Conservation (phyloP, 2,329 filamentous ascomycete species). For the Hypoxylon sp. region DNA sequence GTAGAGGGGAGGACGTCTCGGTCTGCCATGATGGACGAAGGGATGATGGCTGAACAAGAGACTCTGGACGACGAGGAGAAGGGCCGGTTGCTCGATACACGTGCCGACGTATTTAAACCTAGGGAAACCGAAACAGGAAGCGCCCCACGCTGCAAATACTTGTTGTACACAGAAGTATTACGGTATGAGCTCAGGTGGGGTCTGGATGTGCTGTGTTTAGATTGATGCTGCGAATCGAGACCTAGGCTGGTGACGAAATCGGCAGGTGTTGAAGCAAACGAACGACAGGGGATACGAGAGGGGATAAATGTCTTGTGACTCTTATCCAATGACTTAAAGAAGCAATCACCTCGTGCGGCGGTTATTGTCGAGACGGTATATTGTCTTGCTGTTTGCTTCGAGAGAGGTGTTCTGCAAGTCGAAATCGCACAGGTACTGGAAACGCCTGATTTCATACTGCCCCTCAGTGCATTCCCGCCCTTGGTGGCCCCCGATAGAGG, state of each 20-base stretch:
- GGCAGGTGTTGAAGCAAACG: conserved; percentile 48
- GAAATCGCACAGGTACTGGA: conserved; percentile 12
- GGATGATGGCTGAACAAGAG: conserved; percentile 53
- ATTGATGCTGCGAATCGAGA: conserved; percentile 40
- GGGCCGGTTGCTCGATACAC: conserved; percentile 20
- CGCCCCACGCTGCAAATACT: conserved; percentile 16
- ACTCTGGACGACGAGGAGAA: conserved; percentile 51
- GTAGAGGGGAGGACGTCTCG: conserved; percentile 73
- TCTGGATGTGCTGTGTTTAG: conserved; percentile 31
- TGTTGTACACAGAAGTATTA: conserved; percentile 8
- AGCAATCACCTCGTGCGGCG: conserved; percentile 34
- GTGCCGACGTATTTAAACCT: conserved; percentile 28
- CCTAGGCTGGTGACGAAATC: conserved; percentile 38
- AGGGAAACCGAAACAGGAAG: neutral
- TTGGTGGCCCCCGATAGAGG: conserved; percentile 24
- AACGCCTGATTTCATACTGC: conserved; percentile 10
- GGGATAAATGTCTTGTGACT: conserved; percentile 35
- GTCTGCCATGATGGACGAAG: conserved; percentile 66
- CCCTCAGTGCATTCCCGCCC: conserved; percentile 25
- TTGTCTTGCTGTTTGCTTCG: conserved; percentile 29
- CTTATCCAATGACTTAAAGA: conserved; percentile 32
- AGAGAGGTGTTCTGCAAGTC: conserved; percentile 11
- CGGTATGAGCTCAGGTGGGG: conserved; percentile 37
- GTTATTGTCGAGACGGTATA: conserved; percentile 30
- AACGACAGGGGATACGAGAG: conserved; percentile 33